phyloP scores from a whole-genome alignment of 257 asterid species.

The Phtheirospermum japonicum region DNA sequence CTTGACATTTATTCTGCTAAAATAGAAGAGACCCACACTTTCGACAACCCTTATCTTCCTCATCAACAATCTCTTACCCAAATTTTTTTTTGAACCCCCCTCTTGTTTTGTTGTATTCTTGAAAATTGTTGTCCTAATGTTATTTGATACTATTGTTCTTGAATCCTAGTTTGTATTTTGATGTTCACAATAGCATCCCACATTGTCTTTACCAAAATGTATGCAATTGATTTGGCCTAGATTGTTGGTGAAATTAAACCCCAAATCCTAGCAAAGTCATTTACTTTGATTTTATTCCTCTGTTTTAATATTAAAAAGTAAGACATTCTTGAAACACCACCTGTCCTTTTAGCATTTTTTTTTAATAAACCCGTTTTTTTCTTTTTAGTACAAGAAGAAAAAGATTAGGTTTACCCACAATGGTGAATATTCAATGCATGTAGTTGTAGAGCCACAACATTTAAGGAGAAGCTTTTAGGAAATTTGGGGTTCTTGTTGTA shows the following conservation, averaged over 20 bases:
- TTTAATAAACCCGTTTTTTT: background rate
- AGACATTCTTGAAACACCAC: conserved; percentile 17
- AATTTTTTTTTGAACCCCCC: too few relatives aligned
- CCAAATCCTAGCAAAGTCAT: too few relatives aligned
- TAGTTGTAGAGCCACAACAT: conserved; percentile 33
- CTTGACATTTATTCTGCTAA: too few relatives aligned
- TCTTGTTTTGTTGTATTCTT: too few relatives aligned
- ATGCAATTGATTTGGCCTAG: conserved; percentile 25
- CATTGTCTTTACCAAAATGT: too few relatives aligned
- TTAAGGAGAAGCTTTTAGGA: conserved; percentile 28
- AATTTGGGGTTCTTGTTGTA: conserved; percentile 45
- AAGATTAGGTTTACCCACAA: conserved; percentile 11
- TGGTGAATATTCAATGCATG: conserved; percentile 35
- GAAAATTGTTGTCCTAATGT: too few relatives aligned
- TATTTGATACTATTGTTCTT: too few relatives aligned
- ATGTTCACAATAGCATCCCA: too few relatives aligned
- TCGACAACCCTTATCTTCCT: too few relatives aligned
- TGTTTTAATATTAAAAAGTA: background rate
- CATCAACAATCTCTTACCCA: too few relatives aligned
- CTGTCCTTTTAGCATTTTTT: conserved; percentile 4
- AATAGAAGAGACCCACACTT: too few relatives aligned
- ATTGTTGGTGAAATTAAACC: conserved; percentile 23
- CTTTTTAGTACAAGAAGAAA: background rate
- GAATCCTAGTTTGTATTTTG: too few relatives aligned
- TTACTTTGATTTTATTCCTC: conserved; percentile 16